Base-by-base conservation (phyloP, 1,284 basidiomycete genomes). In the Bjerkandera adusta region DNA sequence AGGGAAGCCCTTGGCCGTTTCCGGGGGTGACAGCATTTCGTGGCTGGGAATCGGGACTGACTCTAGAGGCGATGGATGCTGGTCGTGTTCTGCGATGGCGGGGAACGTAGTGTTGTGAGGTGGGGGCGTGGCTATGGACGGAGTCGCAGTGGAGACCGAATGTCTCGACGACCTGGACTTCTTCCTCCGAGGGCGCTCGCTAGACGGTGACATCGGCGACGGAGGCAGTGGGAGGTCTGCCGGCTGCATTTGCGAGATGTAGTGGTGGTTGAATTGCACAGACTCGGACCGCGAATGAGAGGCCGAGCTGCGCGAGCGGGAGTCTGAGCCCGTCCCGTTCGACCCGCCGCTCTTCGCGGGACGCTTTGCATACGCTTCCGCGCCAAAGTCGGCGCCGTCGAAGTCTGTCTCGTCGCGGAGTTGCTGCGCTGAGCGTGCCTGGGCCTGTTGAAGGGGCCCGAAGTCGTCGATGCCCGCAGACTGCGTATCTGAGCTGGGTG, bases 301-400 rank as follows among this genome's bases (percentile, higher is more conserved):
- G 2, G 71, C 68, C 5, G 79, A 79, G 0, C 80, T 81, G 27
- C 75, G 72, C 5, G 81, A 83, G 27, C 72, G 75, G 1, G 80
- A 80, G 51, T 81, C 79, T 0, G 81, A 83, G 13, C 69, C 72
- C 18, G 63, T 66, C 7, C 68, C 68, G 15, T 64, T 64, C 3
- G 63, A 59, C 4, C 53, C 57, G n/a, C 60, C 61, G n/a, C 15
- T 13, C 1, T 36, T 43, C 5, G 64, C 55, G 6, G 55, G 52
- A 2, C 62, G 63, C 36, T 72, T 68, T 1, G 75, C 58, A 57
- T 85, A 85, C 2, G 73, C 52, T 33, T 69, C 73, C 0, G 75
- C 83, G 36, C 76, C 84, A 16, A 86, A 70, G 61, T 86, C 84
- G 0, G 77, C 79, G 33, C 69, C 72, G 6, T 75, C 79, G 1